Percentiles rank a stretch among this genome's conserved stretches.
phyloP scores from a whole-genome alignment of 148 eudicot species.

The Selenicereus undatus region DNA sequence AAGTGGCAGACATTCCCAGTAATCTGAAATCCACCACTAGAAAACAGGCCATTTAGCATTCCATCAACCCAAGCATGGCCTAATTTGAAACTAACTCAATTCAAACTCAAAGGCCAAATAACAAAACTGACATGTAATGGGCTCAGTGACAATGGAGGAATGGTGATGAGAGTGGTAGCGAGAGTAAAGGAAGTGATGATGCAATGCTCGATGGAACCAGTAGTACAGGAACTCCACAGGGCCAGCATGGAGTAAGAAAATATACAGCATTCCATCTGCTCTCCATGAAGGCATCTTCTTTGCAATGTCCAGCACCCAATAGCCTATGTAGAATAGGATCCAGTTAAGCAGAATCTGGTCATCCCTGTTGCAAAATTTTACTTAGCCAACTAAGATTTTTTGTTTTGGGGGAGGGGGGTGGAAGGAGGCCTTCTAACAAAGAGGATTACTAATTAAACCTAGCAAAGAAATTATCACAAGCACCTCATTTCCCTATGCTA shows the following conservation, averaged over 20 bases:
- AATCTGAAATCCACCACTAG: background rate
- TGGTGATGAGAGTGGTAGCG: slow-evolving; percentile 73
- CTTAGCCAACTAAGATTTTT: background rate
- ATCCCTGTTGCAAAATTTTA: slow-evolving; percentile 21
- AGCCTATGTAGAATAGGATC: slow-evolving; percentile 14
- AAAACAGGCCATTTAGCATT: no score
- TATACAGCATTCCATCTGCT: slow-evolving; percentile 33
- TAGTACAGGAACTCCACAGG: slow-evolving; percentile 60
- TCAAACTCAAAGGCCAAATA: no score
- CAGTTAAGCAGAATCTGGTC: slow-evolving; percentile 29
- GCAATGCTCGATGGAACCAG: slow-evolving; percentile 59
- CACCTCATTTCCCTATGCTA: no score
- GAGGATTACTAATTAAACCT: no score
- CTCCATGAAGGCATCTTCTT: slow-evolving; percentile 31
- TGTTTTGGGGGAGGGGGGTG: no score
- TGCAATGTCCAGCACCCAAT: background rate
- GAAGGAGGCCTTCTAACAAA: no score
- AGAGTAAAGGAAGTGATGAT: slow-evolving; percentile 58
- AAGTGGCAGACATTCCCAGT: background rate
- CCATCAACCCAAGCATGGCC: no score
- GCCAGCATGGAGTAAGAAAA: slow-evolving; percentile 37
- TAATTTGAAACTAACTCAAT: no score
- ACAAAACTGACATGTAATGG: slow-evolving; percentile 45
- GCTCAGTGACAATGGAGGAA: slow-evolving; percentile 64
- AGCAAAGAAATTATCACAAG: no score